A percentile compares a stretch with the other conserved stretches of the same genome.
phyloP scores from a whole-genome alignment of 1,284 basidiomycete genomes.

The Rhodofomes roseus region DNA sequence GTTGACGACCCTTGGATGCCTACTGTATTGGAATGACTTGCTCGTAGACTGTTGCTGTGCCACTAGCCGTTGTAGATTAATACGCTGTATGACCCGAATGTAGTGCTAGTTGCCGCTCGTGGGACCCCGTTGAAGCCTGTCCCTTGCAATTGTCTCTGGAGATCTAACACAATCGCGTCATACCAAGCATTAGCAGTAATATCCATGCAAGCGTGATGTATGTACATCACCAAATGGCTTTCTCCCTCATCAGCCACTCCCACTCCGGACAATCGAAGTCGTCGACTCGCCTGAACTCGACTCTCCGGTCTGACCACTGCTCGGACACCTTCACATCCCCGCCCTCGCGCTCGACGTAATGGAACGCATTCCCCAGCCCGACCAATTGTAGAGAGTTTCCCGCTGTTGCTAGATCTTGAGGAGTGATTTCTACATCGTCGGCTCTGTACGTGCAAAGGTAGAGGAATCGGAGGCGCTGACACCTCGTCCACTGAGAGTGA shows the following conservation, averaged over 20 bases:
- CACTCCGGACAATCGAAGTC: neutral
- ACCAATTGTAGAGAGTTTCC: neutral
- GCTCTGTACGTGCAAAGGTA: neutral
- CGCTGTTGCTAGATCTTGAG: neutral
- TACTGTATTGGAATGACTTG: neutral
- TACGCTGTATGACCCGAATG: neutral
- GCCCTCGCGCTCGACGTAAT: neutral
- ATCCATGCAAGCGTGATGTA: no score
- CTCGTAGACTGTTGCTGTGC: neutral
- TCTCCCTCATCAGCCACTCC: neutral
- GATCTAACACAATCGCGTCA: neutral
- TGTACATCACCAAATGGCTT: neutral
- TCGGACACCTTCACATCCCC: neutral
- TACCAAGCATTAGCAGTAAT: no score
- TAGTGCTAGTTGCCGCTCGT: neutral
- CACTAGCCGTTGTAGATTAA: neutral
- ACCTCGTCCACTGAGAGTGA: neutral
- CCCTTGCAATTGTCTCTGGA: no score
- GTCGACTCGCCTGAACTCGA: neutral
- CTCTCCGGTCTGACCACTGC: neutral
- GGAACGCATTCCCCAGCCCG: neutral
- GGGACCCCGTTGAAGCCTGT: no score
- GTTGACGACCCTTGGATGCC: neutral
- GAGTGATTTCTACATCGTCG: neutral
- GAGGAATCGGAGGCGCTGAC: neutral